Base-by-base conservation (phyloP, 2,329 filamentous ascomycete genomes). In the Phialocephala sp. region DNA sequence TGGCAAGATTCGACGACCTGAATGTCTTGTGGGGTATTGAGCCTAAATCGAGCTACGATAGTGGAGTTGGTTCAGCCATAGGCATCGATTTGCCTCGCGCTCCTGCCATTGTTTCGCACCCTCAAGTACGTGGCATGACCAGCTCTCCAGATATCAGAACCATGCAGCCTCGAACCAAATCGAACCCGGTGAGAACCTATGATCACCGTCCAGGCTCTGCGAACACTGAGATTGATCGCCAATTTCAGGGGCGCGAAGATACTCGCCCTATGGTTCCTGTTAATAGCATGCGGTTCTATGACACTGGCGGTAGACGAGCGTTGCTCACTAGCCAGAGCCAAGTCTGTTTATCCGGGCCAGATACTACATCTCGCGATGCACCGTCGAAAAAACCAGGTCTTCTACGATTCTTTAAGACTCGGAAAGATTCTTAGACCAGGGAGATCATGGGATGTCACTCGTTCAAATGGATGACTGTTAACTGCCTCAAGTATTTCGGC, bases 151-250 rank as follows among this genome's bases (percentile, higher is more conserved):
- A 60, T 20, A 14, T 64, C 27, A 55, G 50, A 45, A 36, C 57
- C 2, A 24, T 24, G n/a, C 20, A 20, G n/a, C 18, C 45, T 18
- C 14, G 6, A 2, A 15, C 15, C 15, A n/a, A 4, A 43, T 6
- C n/a, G 11, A 18, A 18, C 2, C 15, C 15, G n/a, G 15, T n/a
- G 15, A 43, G 15, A 43, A 2, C 41, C 47, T 59, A 59, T 41
- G 62, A 64, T 14, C 56, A 39, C 22, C 56, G 62, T n/a, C 62
- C 62, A n/a, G 56, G 37, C 1, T 59, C 55, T 22, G 62, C 62
- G 12, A 57, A 35, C 15, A 59, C 55, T 59, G 11, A n/a, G n/a
- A n/a, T 12, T 24, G 45, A 50, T 24, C 41, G 15, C 15, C 41
- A 32, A 32, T 6, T 32, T 32, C 27, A 32, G 6, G 6, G 27